These are phyloP conservation scores for Dentipellis fragilis DNA, from an alignment of 768 basidiomycete genomes.

Conservation along the genomic window DNA sequence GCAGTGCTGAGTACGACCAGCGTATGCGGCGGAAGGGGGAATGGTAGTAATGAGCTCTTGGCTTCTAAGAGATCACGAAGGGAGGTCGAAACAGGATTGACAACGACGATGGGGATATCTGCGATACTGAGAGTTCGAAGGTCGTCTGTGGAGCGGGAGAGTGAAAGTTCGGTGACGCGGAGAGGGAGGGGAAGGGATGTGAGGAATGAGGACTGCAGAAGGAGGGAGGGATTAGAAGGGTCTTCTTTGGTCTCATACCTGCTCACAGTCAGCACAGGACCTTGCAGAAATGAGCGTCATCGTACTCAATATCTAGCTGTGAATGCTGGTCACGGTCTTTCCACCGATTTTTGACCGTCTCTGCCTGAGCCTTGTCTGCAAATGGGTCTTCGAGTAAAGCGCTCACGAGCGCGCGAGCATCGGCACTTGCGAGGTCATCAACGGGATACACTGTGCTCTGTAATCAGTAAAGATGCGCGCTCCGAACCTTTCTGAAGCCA, in stretches of 20 bases:
- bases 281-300: background rate
- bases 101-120: slow-evolving; percentile 56
- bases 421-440: slow-evolving; percentile 22
- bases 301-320: slow-evolving; percentile 12
- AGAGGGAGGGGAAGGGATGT: slow-evolving; percentile 9
- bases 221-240: background rate
- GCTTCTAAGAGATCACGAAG: slow-evolving; percentile 18
- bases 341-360: slow-evolving; percentile 43
- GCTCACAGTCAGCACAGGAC: background rate
- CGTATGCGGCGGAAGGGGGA: slow-evolving; percentile 18
- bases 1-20: slow-evolving; percentile 19
- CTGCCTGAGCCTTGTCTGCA: slow-evolving; percentile 37
- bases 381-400: slow-evolving; percentile 68
- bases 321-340: slow-evolving; percentile 7
- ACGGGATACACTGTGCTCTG: background rate
- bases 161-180: slow-evolving; percentile 18
- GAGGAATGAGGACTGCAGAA: background rate
- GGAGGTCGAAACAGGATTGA: slow-evolving; percentile 46
- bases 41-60: slow-evolving; percentile 12
- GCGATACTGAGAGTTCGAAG: slow-evolving; percentile 20
- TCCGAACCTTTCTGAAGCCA: too few species aligned
- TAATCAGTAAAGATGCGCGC: too few species aligned
- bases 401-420: slow-evolving; percentile 49
- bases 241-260: background rate
- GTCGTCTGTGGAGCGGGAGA: slow-evolving; percentile 2